Evolutionary conservation across 345 rosid species (phyloP), one percentile per base, ranked within the genome.

Genomic region (Cardamine chenopodiifolia): DNA sequence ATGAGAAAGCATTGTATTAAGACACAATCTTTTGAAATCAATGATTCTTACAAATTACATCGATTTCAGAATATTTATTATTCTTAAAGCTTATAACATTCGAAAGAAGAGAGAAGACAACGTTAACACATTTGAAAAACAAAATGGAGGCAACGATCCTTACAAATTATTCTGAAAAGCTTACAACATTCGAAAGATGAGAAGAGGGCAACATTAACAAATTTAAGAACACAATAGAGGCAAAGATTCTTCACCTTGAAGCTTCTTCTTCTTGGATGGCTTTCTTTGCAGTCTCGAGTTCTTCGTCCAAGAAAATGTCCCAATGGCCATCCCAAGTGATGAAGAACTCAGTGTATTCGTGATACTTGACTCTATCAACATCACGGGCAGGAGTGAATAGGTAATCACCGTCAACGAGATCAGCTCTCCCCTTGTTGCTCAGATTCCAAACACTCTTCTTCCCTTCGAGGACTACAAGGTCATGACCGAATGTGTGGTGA

Each of bases 311-410:
- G 76, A 84, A 86, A 45, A 91, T 82, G 57, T 94, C 97, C 95
- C 98, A 88, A 18, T 76, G 84, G 11, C 97, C 98, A 64, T 91
- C 98, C 98, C 97, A 94, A 78, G 91, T 88, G 72, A 94, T 84
- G 69, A 94, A 94, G 73, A 94, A 89, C 82, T 91, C 91, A 0
- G 97, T 89, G 34, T 94, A 97, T 80, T 91, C 93, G 34, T 86
- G 80, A 80, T 94, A 94, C 85, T 86, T 85, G 57, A 91, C 98
- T 71, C 96, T 76, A 7, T 91, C 97, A 74, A 94, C 89, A 57
- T 94, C 97, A 22, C 91, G 90, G 4, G 86, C 89, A 0, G 97
- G 97, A 0, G 96, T 91, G 63, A 84, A 90, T 73, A 91, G 37
- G 69, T 91, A 94, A 80, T 94, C 97, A 0, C 92, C 95, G 17